phyloP scores from a whole-genome alignment of 164 flowering plant species.

The Chloranthus sessilifolius region DNA sequence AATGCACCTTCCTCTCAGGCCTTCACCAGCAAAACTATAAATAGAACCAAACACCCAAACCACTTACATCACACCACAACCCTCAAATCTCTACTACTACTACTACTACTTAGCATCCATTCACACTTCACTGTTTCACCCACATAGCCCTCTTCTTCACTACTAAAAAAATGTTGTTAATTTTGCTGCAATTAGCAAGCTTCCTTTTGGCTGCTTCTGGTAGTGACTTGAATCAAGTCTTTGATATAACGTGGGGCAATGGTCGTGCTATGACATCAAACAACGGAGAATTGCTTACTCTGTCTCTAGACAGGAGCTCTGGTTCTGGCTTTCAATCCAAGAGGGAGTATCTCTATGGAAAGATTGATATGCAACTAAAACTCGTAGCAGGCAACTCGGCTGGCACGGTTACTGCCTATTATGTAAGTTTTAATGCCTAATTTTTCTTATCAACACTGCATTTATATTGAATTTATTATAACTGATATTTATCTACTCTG shows the following conservation, averaged over 20 bases:
- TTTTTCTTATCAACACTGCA: too few species aligned
- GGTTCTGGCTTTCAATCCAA: slow-evolving; percentile 36
- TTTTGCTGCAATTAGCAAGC: too few species aligned
- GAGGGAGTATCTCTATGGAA: slow-evolving; percentile 20
- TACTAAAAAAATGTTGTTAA: too few species aligned
- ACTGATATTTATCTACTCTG: too few species aligned
- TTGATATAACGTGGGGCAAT: slow-evolving; percentile 26
- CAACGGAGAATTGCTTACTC: slow-evolving; percentile 24
- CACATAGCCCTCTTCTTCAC: background rate
- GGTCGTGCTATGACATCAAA: slow-evolving; percentile 15
- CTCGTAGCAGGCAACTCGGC: slow-evolving; percentile 39
- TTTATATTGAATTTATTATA: background rate
- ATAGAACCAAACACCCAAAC: background rate
- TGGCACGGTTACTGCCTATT: slow-evolving; percentile 37
- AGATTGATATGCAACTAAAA: slow-evolving; percentile 32
- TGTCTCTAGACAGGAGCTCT: slow-evolving; percentile 26
- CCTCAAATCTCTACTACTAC: background rate
- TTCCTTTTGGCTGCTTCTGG: too few species aligned
- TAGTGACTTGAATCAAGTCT: slow-evolving; percentile 20
- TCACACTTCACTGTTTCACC: background rate
- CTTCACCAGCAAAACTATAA: too few species aligned
- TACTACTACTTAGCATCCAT: background rate
- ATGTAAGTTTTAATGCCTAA: slow-evolving; percentile 18
- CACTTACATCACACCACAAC: background rate
- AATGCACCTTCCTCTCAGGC: too few species aligned